Base-by-base conservation (phyloP, 805 yeast species). In the Candida sithepensis region DNA sequence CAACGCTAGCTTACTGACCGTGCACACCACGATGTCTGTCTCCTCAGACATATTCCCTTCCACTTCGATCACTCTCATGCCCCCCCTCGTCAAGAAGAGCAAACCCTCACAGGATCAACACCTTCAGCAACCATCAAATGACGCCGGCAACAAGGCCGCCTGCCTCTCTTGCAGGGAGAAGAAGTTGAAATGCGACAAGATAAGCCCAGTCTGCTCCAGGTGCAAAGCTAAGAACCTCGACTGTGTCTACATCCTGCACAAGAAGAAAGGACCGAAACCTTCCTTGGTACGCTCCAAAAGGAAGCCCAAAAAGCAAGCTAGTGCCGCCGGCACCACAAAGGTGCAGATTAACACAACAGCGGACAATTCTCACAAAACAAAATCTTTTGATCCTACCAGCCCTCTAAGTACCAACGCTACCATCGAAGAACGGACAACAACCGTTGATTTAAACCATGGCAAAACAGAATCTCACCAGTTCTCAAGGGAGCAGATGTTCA, bases 181-280 rank as follows among this genome's bases (percentile, higher is more conserved):
- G 48, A 64, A 66, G 45, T 52, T 65, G 13, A 62, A 58, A 45
- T 67, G 71, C 45, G 67, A 63, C 30, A 65, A 59, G 44, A 19
- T 28, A 6, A 24, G 39, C 8, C 69, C 70, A 1, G 22, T 21
- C 5, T 65, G 70, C 41, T 18, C 55, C 3, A 51, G 64, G 24
- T 65, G 70, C 44, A 19, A 26, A 2, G 8, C 44, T 6, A 60
- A 53, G 41, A 41, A 53, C 1, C 12, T 43, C 6, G 48, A 44
- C 12, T 65, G 70, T 41, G 46, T 55, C 2, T 65, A 65, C 40
- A 37, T 61, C 1, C 47, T 55, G 7, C 68, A 57, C 41, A 56
- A 49, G 42, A 65, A 65, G 47, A 64, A 67, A 9, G 70, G 70
- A 0, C 69, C 69, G 2, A 65, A 65, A 45, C 58, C 54, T 7